phyloP scores from a whole-genome alignment of 352 stramenopile genomes.

The Phytopythium helicoides region DNA sequence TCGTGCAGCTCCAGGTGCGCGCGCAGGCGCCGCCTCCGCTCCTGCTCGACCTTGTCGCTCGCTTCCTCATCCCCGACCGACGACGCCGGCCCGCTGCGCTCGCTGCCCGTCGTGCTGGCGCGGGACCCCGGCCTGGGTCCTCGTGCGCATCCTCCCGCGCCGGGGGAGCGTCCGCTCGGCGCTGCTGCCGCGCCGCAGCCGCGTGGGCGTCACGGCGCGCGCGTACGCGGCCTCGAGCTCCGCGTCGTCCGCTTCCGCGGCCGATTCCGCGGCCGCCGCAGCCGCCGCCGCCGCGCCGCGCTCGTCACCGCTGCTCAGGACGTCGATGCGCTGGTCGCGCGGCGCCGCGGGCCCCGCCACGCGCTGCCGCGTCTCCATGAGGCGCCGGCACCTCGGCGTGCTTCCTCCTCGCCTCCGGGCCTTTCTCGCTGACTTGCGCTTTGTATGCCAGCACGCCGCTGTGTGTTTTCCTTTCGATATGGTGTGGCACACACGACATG shows the following conservation, averaged over 20 bases:
- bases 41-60: not conserved
- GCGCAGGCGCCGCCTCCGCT: not conserved
- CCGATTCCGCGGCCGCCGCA: too few relatives aligned
- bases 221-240: not conserved
- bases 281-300: too few relatives aligned
- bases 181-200: not conserved
- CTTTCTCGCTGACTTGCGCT: not conserved
- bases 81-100: not conserved
- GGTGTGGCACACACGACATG: too few relatives aligned
- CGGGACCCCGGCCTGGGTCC: not conserved
- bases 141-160: not conserved
- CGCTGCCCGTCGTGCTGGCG: not conserved
- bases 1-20: not conserved
- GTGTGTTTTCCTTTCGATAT: too few relatives aligned
- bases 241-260: not conserved
- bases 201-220: conserved; percentile 4
- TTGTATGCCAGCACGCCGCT: too few relatives aligned
- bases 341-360: not conserved
- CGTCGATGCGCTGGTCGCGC: conserved; percentile 3
- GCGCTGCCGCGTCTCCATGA: not conserved
- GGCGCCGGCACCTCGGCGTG: not conserved
- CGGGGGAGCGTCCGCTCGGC: not conserved
- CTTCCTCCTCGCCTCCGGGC: not conserved
- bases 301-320: not conserved
- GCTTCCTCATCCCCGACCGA: not conserved